Conservation (phyloP, 2,329 filamentous ascomycete genomes). For the Furcasterigmium sp. region DNA sequence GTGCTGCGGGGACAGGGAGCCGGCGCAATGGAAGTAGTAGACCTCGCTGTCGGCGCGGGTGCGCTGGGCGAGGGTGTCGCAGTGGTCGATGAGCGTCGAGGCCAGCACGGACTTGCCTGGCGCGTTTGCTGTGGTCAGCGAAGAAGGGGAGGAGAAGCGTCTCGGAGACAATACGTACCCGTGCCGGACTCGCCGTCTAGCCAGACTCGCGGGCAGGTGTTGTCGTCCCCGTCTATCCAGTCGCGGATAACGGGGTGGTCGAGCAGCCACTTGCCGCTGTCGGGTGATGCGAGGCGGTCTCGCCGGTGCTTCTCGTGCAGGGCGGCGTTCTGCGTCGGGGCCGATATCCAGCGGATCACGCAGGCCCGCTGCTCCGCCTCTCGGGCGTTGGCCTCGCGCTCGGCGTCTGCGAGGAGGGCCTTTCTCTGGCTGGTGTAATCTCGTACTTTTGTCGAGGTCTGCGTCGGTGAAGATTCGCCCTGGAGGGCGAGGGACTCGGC, state of each 20-base stretch:
- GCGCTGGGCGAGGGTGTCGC: slow-evolving; percentile 6
- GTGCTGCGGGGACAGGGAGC: no score
- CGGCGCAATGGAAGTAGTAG: slow-evolving; percentile 35
- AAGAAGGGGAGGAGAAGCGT: no score
- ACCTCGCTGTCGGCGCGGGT: slow-evolving; percentile 14
- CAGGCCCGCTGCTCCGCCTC: neutral
- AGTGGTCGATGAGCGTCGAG: slow-evolving; percentile 29
- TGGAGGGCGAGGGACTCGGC: neutral
- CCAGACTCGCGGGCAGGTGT: slow-evolving; percentile 21
- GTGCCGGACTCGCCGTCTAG: slow-evolving; percentile 24
- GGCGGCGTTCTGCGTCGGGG: neutral
- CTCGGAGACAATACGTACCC: no score
- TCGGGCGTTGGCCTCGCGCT: neutral
- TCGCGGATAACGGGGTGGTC: neutral
- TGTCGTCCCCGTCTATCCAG: neutral
- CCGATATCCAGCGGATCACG: neutral
- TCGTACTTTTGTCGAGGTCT: neutral
- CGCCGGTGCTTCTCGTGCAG: neutral
- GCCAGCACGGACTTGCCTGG: slow-evolving; percentile 37
- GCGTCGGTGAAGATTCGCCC: neutral
- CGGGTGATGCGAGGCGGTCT: neutral
- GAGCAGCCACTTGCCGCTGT: neutral
- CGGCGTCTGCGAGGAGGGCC: neutral
- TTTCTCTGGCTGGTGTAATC: neutral
- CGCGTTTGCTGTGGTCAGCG: no score